Evolutionary conservation across 139 green algal genomes (phyloP).

Genomic region (Auxenochlorella pyrenoidosa): DNA sequence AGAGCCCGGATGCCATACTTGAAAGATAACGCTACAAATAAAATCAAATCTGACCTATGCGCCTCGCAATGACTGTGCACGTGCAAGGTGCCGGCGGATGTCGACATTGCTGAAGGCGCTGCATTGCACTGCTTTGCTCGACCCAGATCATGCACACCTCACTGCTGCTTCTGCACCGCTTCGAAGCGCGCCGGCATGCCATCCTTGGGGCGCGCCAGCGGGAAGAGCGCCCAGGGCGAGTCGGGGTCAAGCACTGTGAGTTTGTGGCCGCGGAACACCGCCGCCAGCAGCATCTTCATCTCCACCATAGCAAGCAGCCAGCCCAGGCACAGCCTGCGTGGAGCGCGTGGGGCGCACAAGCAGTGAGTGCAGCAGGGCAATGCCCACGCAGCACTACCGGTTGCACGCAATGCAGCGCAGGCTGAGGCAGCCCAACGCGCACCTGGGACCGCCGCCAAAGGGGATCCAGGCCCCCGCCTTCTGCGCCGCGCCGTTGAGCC

Average conservation of each 20-base stretch:
- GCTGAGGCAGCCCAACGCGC: not conserved
- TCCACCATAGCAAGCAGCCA: not conserved
- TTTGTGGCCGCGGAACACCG: too few species aligned
- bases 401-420: not conserved
- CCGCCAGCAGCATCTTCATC: not conserved
- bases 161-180: not conserved
- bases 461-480: constrained; percentile 23
- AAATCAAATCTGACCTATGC: too few species aligned
- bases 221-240: constrained; percentile 1
- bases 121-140: too few species aligned
- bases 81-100: too few species aligned
- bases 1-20: too few species aligned
- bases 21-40: too few species aligned
- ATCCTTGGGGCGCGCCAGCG: not conserved
- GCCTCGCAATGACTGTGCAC: too few species aligned
- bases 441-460: constrained; percentile 36
- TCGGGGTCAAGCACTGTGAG: not conserved
- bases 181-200: constrained; percentile 11
- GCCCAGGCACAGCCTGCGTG: constrained; percentile 8
- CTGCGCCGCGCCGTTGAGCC: not conserved
- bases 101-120: too few species aligned
- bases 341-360: not conserved
- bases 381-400: too few species aligned
- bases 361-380: too few species aligned
- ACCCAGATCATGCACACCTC: too few species aligned